Conservation (phyloP, 192 early-diverging fungal genomes). For the Globomyces pollinis-pini region DNA sequence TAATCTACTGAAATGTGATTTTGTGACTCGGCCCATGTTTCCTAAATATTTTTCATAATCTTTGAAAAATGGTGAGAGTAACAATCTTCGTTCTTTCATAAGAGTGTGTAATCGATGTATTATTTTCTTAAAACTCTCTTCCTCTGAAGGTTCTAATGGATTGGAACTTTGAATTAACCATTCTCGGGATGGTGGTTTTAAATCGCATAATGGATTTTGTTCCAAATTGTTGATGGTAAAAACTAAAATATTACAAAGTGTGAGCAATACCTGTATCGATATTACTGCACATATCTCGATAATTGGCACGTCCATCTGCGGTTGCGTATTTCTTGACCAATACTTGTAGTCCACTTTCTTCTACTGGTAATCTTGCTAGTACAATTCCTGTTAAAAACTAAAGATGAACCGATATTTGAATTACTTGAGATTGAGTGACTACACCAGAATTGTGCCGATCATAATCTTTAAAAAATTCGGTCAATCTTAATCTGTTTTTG, state of each 20-base stretch:
- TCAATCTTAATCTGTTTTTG: conserved; percentile 41
- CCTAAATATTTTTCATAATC: conserved; percentile 43
- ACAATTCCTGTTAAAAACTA: conserved; percentile 32
- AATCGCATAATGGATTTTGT: conserved; percentile 34
- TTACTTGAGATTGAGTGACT: conserved; percentile 27
- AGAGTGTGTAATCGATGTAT: conserved; percentile 23
- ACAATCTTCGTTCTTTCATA: conserved; percentile 33
- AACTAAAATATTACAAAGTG: conserved; percentile 16
- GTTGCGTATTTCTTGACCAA: conserved; percentile 28
- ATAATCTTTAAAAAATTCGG: conserved; percentile 50
- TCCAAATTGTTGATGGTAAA: conserved; percentile 46
- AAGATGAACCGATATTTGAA: not conserved
- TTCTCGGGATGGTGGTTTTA: conserved; percentile 34
- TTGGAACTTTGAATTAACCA: conserved; percentile 33
- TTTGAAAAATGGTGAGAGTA: conserved; percentile 42
- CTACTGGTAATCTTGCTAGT: conserved; percentile 22
- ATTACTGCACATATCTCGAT: conserved; percentile 33
- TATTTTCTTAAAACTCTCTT: conserved; percentile 31
- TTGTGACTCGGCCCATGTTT: conserved; percentile 36
- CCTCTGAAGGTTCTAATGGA: conserved; percentile 29
- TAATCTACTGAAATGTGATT: conserved; percentile 45
- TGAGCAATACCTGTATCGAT: conserved; percentile 26
- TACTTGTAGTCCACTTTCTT: conserved; percentile 23
- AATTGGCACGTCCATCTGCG: conserved; percentile 29
- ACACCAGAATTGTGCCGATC: conserved; percentile 47